Percentiles rank a stretch among this genome's conserved stretches.
Evolutionary conservation across 805 yeast genomes (phyloP).

Genomic region (Candida peoriensis): DNA sequence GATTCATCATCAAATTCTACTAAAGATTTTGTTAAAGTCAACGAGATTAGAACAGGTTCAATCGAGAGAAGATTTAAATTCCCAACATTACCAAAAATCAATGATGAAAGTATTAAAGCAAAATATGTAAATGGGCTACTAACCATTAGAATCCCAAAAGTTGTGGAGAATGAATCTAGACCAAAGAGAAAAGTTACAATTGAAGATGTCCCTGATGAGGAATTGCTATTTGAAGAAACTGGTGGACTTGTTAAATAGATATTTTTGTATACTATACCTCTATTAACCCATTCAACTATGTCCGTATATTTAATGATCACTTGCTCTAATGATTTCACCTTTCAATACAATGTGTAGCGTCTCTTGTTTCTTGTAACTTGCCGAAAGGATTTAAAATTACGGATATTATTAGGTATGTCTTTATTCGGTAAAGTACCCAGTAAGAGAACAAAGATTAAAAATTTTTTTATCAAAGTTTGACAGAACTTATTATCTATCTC

Average conservation of each 20-base stretch:
- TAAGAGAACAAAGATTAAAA: no score
- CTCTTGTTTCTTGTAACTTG: no score
- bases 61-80: conserved; percentile 54
- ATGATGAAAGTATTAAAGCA: conserved; percentile 51
- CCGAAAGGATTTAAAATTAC: no score
- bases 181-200: conserved; percentile 41
- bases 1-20: conserved; percentile 31
- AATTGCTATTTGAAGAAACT: conserved; percentile 33
- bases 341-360: no score
- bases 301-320: neutral
- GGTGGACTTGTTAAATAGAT: conserved; percentile 16
- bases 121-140: conserved; percentile 49
- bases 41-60: conserved; percentile 52
- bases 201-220: conserved; percentile 47
- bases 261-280: neutral
- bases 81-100: conserved; percentile 47
- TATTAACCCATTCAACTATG: no score
- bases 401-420: no score
- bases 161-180: conserved; percentile 28
- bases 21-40: conserved; percentile 34
- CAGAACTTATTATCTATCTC: no score
- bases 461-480: no score
- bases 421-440: no score
- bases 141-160: conserved; percentile 47
- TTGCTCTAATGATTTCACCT: no score